Evolutionary conservation across 2,329 filamentous ascomycete genomes (phyloP), one percentile per base, ranked within the genome.

Genomic region (Aspergillus persii): DNA sequence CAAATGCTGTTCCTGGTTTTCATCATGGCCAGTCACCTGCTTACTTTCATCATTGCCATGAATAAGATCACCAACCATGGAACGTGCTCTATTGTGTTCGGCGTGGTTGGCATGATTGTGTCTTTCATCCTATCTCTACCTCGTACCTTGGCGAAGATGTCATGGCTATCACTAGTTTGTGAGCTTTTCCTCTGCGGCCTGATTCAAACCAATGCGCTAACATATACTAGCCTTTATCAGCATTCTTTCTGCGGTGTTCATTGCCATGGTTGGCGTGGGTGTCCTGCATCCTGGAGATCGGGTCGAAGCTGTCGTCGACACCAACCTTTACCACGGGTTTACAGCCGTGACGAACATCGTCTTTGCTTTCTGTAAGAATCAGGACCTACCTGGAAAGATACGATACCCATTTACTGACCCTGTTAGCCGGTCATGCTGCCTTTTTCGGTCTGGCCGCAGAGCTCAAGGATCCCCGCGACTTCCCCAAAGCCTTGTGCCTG

Each of bases 11-110:
- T 90, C 72, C 78, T 91, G 44, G 76, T 88, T 57, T 89, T 91
- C 75, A 83, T 89, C 66, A 86, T 89, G 74, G 86, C 84, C 36
- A 89, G 87, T n/a, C 89, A 92, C 74, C 80, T 89, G 54, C 77
- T 91, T 61, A 89, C 87, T 0, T 90, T 90, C 64, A 83, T 82
- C 33, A 87, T 90, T 66, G 88, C 88, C 64, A 84, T 90, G 74
- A 86, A 86, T 66, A 85, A 81, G 53, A 78, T 91, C 54, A 86
- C 86, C 4, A 72, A 83, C 3, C 81, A 88, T 62, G 83, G 80
- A 0, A 81, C 83, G 0, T 90, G 87, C 72, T 86, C 86, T 3
- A 84, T 90, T 58, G 78, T 86, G 1, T 90, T 86, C 75, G 84
- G 81, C 3, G 77, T 86, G n/a, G 76, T 86, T 1, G 87, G 86